Percentiles rank a stretch among this genome's conserved stretches.
These are phyloP conservation scores for Hyphopichia pseudoburtonii DNA, from an alignment of 1,139 yeast species.

Conservation along the genomic window DNA sequence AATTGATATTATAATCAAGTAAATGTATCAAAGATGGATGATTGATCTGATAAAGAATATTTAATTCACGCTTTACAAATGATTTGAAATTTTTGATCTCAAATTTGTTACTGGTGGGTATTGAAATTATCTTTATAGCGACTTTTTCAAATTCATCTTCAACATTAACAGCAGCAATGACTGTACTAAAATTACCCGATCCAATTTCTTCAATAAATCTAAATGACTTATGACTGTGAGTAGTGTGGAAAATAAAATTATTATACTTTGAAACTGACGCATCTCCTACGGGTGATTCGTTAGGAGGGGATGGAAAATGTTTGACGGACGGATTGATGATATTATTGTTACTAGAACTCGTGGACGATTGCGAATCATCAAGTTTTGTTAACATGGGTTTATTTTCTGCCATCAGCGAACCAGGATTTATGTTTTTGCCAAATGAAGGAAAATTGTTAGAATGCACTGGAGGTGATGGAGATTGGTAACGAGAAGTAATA, in stretches of 20 bases:
- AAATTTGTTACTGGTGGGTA: constrained; percentile 28
- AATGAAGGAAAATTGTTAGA: neutral
- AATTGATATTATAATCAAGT: constrained; percentile 32
- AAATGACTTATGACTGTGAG: constrained; percentile 15
- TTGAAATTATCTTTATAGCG: constrained; percentile 44
- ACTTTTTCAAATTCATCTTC: constrained; percentile 16
- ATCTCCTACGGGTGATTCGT: constrained; percentile 1
- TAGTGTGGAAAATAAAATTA: constrained; percentile 13
- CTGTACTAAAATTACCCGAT: constrained; percentile 60
- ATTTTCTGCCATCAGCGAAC: no score
- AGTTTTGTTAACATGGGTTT: no score
- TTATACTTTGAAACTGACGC: constrained; percentile 8
- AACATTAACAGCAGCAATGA: constrained; percentile 40
- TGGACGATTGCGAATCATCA: constrained; percentile 1
- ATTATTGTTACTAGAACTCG: no score
- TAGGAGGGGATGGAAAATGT: constrained; percentile 3
- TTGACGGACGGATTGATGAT: constrained; percentile 8
- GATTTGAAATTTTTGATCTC: constrained; percentile 52
- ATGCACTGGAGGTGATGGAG: no score
- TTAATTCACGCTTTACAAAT: constrained; percentile 73
- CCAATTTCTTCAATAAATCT: constrained; percentile 43
- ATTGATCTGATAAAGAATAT: constrained; percentile 50
- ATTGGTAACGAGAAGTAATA: constrained; percentile 7
- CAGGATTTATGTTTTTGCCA: no score
- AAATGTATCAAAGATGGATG: constrained; percentile 44